Percentiles rank a stretch among this genome's conserved stretches.
These are phyloP conservation scores for Oleoguttula mirabilis DNA, from an alignment of 495 filamentous ascomycete species.

Conservation along the genomic window DNA sequence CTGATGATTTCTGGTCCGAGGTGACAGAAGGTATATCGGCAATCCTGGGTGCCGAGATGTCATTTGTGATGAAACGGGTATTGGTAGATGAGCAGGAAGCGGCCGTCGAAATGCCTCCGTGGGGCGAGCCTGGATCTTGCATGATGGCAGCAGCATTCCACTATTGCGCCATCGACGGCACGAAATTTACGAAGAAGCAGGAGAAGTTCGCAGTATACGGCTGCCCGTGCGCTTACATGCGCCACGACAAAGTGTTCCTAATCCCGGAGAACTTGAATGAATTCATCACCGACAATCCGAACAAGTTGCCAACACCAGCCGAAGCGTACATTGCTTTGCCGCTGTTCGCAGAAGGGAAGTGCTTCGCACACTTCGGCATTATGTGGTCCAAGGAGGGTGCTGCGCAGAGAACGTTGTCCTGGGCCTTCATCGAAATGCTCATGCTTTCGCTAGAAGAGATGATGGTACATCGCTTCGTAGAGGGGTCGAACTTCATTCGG, in stretches of 20 bases:
- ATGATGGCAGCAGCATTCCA: conserved; percentile 52
- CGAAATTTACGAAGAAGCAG: conserved; percentile 39
- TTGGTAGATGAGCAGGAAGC: conserved; percentile 46
- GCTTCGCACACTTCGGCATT: conserved; percentile 61
- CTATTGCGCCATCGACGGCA: conserved; percentile 52
- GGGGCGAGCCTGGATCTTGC: conserved; percentile 47
- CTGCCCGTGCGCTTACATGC: conserved; percentile 57
- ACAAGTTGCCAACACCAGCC: conserved; percentile 46
- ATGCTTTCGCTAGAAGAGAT: conserved; percentile 66
- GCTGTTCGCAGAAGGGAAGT: conserved; percentile 55
- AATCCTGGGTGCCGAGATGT: conserved; percentile 55
- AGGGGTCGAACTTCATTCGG: conserved; percentile 32
- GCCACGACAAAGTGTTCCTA: conserved; percentile 60
- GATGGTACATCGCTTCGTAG: conserved; percentile 47
- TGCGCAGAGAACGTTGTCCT: conserved; percentile 44
- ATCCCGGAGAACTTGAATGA: conserved; percentile 52
- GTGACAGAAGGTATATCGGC: conserved; percentile 55
- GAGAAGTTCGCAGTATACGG: conserved; percentile 54
- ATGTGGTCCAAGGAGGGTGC: conserved; percentile 60
- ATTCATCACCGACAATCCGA: conserved; percentile 48
- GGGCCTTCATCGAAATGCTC: conserved; percentile 62
- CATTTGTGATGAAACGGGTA: conserved; percentile 57
- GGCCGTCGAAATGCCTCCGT: conserved; percentile 46
- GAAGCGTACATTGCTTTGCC: conserved; percentile 66
- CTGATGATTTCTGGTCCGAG: conserved; percentile 54